Evolutionary conservation across 495 filamentous ascomycete species (phyloP).

Genomic region (Thozetella sp.): DNA sequence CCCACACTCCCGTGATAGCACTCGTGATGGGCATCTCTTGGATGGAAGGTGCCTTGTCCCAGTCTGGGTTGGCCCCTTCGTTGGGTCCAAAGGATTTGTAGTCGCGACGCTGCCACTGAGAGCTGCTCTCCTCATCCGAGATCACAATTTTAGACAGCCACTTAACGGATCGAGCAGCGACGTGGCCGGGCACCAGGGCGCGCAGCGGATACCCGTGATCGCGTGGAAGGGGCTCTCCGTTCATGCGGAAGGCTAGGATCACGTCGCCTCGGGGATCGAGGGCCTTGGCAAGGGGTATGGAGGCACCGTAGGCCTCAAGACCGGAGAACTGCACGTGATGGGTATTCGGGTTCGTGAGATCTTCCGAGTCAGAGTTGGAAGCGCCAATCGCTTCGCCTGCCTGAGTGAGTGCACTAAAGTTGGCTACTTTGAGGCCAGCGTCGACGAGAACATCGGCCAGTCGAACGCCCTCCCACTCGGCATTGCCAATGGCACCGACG

Average conservation of each 20-base stretch:
- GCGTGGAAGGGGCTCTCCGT: conserved; percentile 52
- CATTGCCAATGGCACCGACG: conserved; percentile 59
- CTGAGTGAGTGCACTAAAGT: neutral
- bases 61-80: conserved; percentile 52
- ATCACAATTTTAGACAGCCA: conserved; percentile 65
- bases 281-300: conserved; percentile 57
- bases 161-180: conserved; percentile 65
- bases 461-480: conserved; percentile 62
- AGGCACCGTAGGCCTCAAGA: conserved; percentile 61
- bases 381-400: neutral
- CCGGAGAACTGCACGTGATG: conserved; percentile 60
- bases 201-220: conserved; percentile 65
- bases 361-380: conserved; percentile 5
- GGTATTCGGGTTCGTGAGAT: conserved; percentile 27
- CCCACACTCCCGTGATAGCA: conserved; percentile 43
- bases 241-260: conserved; percentile 63
- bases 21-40: conserved; percentile 64
- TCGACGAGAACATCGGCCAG: conserved; percentile 61
- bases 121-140: conserved; percentile 55
- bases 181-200: conserved; percentile 61
- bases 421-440: conserved; percentile 36
- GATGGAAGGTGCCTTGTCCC: conserved; percentile 55
- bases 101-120: conserved; percentile 62
- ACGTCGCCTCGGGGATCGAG: conserved; percentile 60
- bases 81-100: conserved; percentile 67